Base-by-base conservation (phyloP, 2,329 filamentous ascomycete genomes). In the Arthrobotrys entomopaga region DNA sequence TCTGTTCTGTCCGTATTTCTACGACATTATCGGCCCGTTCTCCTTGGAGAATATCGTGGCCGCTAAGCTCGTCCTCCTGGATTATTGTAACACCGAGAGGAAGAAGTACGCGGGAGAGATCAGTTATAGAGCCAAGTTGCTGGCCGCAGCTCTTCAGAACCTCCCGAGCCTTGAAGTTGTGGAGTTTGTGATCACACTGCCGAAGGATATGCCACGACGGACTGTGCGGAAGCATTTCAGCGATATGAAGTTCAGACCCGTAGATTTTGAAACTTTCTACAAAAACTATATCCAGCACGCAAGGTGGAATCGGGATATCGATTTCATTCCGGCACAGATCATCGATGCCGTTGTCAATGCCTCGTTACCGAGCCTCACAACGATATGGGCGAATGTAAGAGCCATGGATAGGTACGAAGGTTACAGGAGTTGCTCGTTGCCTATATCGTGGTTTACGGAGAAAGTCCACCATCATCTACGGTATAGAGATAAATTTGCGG, bases 151-250 rank as follows among this genome's bases (percentile, higher is more conserved):
- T 16, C 53, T 57, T 15, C 29, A 16, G 26, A 48, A 60, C 13
- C 34, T 60, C 5, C 20, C 42, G 2, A 60, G 49, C 19, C 40
- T 60, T 7, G 57, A 60, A 10, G 19, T 60, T 20, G 48, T 49
- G 40, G 22, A 60, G 3, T 38, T 60, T 10, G 42, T 19, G 2
- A 13, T 29, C 20, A 60, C 57, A 20, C 11, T 2, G 5, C n/a
- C 20, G n/a, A 15, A 22, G 22, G 42, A 26, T 34, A 60, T 49
- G 57, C 26, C 57, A 15, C 57, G 5, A 26, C 42, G 20, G 43
- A 22, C n/a, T 40, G 7, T 57, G 26, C 16, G 19, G 19, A 43
- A 11, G 6, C 54, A 58, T 19, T 43, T 58, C 16, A 8, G 24
- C 24, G 20, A 16, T 10, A 20, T 29, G 11, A 24, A 19, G 1